Base-by-base conservation (phyloP, 306 rosid species). In the Oemleria cerasiformis region DNA sequence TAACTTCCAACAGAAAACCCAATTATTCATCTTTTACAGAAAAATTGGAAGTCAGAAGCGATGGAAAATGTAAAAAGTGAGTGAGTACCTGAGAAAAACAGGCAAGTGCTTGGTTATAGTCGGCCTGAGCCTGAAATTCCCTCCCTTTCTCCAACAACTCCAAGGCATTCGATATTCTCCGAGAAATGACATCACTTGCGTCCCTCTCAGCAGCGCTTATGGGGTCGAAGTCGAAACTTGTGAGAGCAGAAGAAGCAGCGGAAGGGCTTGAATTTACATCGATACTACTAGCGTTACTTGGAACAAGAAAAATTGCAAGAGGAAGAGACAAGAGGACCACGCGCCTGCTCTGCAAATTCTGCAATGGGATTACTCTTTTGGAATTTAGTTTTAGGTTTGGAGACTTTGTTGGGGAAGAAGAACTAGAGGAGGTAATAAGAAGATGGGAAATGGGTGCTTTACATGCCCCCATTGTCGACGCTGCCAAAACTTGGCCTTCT, bases 81-180 rank as follows among this genome's bases (percentile, higher is more conserved):
- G 51, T 8, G 7, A 40, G 66, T 14, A 86, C 97, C 90, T 78
- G 83, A 63, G 97, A 82, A 44, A 87, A 91, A 79, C 77, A 87
- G 14, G 50, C 9, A 80, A 91, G 96, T 64, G 96, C 91, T 47
- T 75, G 89, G 71, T 51, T 63, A 30, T 87, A 91, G 79, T 91
- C 91, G 41, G 92, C 91, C 47, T 55, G 79, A 38, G 92, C 92
- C 73, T 87, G 92, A 70, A 84, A 84, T 44, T 85, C 92, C 63
- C 86, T 88, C 17, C 92, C 97, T 68, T 81, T 92, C 68, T 88
- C 96, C 82, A 88, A 80, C 83, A 88, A 79, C 17, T 82, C 87
- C 72, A 85, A 83, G 2, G 88, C 92, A 30, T 77, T 84, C 5
- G 96, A 81, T 34, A 87, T 77, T 83, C 92, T 84, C 14, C 42